A percentile compares a stretch with the other conserved stretches of the same genome.
These are phyloP conservation scores for Novymonas esmeraldas DNA, from an alignment of 208 protist species.

Conservation along the genomic window DNA sequence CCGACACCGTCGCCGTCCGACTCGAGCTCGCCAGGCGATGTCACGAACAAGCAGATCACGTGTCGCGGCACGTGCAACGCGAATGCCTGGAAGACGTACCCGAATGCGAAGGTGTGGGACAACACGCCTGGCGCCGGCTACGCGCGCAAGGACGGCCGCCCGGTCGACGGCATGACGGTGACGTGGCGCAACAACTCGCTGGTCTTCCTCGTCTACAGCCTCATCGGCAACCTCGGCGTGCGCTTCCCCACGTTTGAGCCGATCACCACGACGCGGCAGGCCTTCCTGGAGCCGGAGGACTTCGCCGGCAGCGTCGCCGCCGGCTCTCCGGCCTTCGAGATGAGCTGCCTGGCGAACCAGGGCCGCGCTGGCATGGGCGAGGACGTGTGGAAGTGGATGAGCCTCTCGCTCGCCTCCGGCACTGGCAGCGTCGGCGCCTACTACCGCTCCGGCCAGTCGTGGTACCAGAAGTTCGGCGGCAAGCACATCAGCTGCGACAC, in stretches of 20 bases:
- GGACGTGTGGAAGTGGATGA: constrained; percentile 76
- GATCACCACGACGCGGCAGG: constrained; percentile 33
- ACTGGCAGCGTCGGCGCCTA: constrained; percentile 58
- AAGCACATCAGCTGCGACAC: constrained; percentile 82
- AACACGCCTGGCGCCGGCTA: constrained; percentile 51
- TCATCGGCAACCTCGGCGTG: constrained; percentile 81
- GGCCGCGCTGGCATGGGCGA: constrained; percentile 56
- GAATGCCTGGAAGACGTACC: constrained; percentile 77
- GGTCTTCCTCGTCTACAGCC: constrained; percentile 65
- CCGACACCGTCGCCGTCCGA: constrained; percentile 22
- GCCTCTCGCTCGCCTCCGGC: constrained; percentile 40
- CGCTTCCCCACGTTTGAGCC: constrained; percentile 87
- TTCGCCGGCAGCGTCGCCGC: constrained; percentile 42
- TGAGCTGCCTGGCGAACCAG: constrained; percentile 68
- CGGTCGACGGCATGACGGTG: constrained; percentile 60
- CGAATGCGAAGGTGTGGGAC: constrained; percentile 63
- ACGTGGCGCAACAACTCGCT: constrained; percentile 66
- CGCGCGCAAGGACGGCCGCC: constrained; percentile 54
- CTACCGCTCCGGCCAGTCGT: constrained; percentile 64
- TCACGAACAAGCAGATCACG: constrained; percentile 68
- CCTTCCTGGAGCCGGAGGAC: constrained; percentile 68
- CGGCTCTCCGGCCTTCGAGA: constrained; percentile 62
- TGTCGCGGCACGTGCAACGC: constrained; percentile 73
- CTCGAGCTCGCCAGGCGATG: constrained; percentile 11
- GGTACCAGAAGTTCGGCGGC: constrained; percentile 90